These are phyloP conservation scores for Penicillium rolfsii DNA, from an alignment of 2,329 filamentous ascomycete species.

Conservation along the genomic window DNA sequence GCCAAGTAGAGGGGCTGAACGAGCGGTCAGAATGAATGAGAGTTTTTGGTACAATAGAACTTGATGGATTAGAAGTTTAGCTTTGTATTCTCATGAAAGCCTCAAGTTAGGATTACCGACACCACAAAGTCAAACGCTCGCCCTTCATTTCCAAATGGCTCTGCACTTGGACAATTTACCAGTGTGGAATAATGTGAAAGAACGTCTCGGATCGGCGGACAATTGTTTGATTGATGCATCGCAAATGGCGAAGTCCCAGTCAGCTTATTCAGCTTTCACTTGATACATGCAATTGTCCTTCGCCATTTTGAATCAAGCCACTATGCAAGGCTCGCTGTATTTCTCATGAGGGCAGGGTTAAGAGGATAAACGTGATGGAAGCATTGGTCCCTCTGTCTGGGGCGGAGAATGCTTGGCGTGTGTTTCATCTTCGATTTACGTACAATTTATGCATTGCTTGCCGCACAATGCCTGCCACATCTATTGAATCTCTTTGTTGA, in stretches of 20 bases:
- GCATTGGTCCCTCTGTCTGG: not conserved
- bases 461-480: not conserved
- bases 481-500: not conserved
- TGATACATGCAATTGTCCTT: not conserved
- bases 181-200: not conserved
- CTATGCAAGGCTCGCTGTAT: not conserved
- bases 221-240: not conserved
- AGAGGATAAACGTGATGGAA: not conserved
- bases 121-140: not conserved
- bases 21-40: not conserved
- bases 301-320: not conserved
- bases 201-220: not conserved
- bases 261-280: not conserved
- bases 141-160: not conserved
- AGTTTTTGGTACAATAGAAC: not conserved
- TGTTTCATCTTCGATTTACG: constrained; percentile 5
- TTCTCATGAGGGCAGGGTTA: not conserved
- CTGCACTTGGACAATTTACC: not conserved
- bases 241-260: not conserved
- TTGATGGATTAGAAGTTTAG: not conserved
- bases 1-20: not conserved
- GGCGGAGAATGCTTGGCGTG: constrained; percentile 1
- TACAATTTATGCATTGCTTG: not conserved
- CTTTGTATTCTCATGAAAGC: not conserved
- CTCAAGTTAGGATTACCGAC: not conserved